These are phyloP conservation scores for Aspergillus baeticus DNA, from an alignment of 495 filamentous ascomycete species.

Conservation along the genomic window DNA sequence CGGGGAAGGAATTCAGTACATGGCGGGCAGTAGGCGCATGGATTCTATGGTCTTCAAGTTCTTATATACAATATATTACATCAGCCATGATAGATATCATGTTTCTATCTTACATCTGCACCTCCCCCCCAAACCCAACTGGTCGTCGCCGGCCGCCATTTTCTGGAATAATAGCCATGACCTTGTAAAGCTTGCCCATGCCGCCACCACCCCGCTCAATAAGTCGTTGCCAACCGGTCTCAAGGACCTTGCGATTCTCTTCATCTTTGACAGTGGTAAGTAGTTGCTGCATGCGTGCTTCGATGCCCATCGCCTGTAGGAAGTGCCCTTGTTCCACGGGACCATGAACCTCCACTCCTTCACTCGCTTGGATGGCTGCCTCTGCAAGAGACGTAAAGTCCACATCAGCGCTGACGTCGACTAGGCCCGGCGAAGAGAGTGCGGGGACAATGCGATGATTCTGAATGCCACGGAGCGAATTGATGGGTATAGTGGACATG, in stretches of 20 bases:
- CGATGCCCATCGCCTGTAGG: slow-evolving; percentile 74
- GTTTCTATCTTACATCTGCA: not conserved
- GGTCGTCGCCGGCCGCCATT: slow-evolving; percentile 69
- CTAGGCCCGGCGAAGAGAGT: slow-evolving; percentile 71
- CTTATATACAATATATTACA: slow-evolving; percentile 8
- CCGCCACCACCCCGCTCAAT: slow-evolving; percentile 74
- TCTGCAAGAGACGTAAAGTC: slow-evolving; percentile 87
- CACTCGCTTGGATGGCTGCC: slow-evolving; percentile 67
- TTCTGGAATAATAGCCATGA: slow-evolving; percentile 84
- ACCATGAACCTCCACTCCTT: slow-evolving; percentile 86
- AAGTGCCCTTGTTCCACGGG: slow-evolving; percentile 86
- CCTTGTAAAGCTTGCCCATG: slow-evolving; percentile 96
- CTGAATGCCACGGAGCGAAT: slow-evolving; percentile 85
- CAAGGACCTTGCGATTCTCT: slow-evolving; percentile 58
- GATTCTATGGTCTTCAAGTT: not conserved
- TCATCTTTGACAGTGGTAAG: slow-evolving; percentile 48
- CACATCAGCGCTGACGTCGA: slow-evolving; percentile 87
- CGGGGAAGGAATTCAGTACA: not conserved
- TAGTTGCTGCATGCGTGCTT: slow-evolving; percentile 71
- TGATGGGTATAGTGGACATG: slow-evolving; percentile 69
- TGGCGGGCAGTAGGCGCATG: not conserved
- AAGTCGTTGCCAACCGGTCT: slow-evolving; percentile 72
- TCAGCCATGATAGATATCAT: not conserved
- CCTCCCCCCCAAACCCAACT: slow-evolving; percentile 81
- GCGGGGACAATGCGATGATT: slow-evolving; percentile 71